Conservation (phyloP, 2,329 filamentous ascomycete species). For the Nannizziopsis barbatae region DNA sequence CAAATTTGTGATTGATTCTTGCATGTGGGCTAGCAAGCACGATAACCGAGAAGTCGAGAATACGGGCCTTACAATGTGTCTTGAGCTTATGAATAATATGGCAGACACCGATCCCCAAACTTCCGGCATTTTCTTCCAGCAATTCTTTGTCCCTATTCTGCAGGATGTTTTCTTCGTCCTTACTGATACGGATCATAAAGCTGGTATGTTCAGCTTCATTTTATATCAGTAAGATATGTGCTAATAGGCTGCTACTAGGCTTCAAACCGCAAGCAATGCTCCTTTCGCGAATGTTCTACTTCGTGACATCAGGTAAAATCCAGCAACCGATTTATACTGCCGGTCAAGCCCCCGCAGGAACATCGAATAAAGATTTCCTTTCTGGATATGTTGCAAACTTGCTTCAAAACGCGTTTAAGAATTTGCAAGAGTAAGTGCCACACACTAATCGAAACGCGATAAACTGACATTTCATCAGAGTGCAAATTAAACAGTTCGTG, state of each 20-base stretch:
- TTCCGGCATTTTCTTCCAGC: conserved; percentile 92
- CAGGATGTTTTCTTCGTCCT: conserved; percentile 98
- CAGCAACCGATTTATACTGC: conserved; percentile 79
- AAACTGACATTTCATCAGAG: conserved; percentile 40
- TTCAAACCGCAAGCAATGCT: conserved; percentile 97
- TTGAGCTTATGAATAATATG: conserved; percentile 95
- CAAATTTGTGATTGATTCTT: conserved; percentile 98
- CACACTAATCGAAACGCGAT: not conserved
- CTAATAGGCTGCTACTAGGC: conserved; percentile 32
- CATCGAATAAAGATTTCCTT: conserved; percentile 82
- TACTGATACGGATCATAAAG: conserved; percentile 96
- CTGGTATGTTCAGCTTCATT: conserved; percentile 40
- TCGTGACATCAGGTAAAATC: conserved; percentile 82
- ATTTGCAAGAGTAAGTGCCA: conserved; percentile 67
- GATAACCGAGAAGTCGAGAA: conserved; percentile 97
- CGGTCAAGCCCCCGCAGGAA: conserved; percentile 72
- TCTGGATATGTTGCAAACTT: conserved; percentile 76
- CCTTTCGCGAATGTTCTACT: conserved; percentile 90
- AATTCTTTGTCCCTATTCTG: conserved; percentile 88
- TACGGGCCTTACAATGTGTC: conserved; percentile 93
- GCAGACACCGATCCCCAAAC: conserved; percentile 78
- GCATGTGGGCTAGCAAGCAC: conserved; percentile 99
- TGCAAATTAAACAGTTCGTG: conserved; percentile 82
- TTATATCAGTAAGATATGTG: not conserved
- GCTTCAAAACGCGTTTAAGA: conserved; percentile 81